phyloP scores from a whole-genome alignment of 169 alveolate species.

The Babesia ovis region DNA sequence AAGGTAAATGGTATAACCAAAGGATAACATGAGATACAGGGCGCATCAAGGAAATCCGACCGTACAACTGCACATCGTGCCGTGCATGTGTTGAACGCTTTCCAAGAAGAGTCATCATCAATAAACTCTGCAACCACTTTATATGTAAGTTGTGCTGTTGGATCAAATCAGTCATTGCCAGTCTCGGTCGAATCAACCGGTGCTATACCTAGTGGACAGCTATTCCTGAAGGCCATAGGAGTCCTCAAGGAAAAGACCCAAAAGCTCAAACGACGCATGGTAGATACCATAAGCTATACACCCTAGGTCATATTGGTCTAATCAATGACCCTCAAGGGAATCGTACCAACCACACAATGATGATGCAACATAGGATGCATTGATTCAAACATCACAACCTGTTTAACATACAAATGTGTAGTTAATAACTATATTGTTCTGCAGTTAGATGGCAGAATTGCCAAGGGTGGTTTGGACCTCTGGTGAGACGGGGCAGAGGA shows the following conservation, averaged over 20 bases:
- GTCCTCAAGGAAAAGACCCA: conserved; percentile 52
- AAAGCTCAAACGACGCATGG: conserved; percentile 48
- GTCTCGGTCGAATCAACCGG: conserved; percentile 66
- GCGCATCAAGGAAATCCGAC: conserved; percentile 84
- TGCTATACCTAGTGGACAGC: conserved; percentile 49
- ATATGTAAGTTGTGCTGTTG: conserved; percentile 62
- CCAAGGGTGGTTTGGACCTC: background rate
- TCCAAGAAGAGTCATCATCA: conserved; percentile 77
- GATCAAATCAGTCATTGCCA: background rate
- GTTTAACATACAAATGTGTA: no score
- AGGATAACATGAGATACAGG: conserved; percentile 44
- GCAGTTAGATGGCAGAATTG: no score
- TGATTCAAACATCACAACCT: no score
- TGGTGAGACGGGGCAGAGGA: background rate
- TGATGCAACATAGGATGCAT: no score
- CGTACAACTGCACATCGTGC: conserved; percentile 95
- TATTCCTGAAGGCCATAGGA: conserved; percentile 60
- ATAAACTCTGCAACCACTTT: conserved; percentile 83
- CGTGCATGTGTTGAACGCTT: conserved; percentile 95
- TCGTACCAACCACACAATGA: no score
- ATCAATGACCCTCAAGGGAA: no score
- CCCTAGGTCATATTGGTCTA: no score
- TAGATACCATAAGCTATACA: conserved; percentile 47
- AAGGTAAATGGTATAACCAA: conserved; percentile 42
- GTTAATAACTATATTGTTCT: no score